Conservation (phyloP, 2,329 filamentous ascomycete species). For the Alternaria brassicae region DNA sequence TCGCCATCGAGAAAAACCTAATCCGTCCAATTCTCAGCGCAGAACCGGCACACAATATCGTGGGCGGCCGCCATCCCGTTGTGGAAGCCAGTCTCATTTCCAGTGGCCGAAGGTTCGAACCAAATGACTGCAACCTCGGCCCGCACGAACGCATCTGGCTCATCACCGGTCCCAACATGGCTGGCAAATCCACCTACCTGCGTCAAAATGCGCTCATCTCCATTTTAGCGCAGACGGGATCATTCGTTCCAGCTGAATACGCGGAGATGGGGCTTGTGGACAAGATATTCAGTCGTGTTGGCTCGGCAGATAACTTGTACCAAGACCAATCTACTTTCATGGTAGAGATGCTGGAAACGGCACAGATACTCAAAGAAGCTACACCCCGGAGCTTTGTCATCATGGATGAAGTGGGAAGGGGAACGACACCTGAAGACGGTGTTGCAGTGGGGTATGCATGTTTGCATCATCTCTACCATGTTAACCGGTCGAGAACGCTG, state of each 20-base stretch:
- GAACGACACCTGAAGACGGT: constrained; percentile 92
- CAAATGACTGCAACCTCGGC: constrained; percentile 87
- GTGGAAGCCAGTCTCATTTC: constrained; percentile 83
- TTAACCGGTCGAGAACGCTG: constrained; percentile 79
- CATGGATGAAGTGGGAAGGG: constrained; percentile 97
- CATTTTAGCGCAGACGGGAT: constrained; percentile 90
- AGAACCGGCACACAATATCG: constrained; percentile 71
- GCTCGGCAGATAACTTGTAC: constrained; percentile 94
- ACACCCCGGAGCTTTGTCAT: constrained; percentile 86
- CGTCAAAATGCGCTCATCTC: constrained; percentile 95
- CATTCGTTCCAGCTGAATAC: constrained; percentile 87
- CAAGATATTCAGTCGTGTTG: constrained; percentile 85
- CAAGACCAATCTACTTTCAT: constrained; percentile 97
- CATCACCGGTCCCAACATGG: constrained; percentile 93
- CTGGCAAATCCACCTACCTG: constrained; percentile 93
- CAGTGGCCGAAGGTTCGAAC: constrained; percentile 80
- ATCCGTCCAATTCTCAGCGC: constrained; percentile 75
- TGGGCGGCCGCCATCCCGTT: constrained; percentile 89
- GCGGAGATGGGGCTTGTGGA: constrained; percentile 92
- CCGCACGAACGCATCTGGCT: constrained; percentile 74
- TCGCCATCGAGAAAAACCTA: constrained; percentile 77
- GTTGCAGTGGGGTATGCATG: constrained; percentile 88
- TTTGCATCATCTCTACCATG: constrained; percentile 79
- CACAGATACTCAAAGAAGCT: constrained; percentile 83
- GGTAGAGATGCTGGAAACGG: constrained; percentile 99